Percentiles rank a stretch among this genome's conserved stretches.
These are phyloP conservation scores for Kwoniella dendrophila DNA, from an alignment of 768 basidiomycete species.

Conservation along the genomic window DNA sequence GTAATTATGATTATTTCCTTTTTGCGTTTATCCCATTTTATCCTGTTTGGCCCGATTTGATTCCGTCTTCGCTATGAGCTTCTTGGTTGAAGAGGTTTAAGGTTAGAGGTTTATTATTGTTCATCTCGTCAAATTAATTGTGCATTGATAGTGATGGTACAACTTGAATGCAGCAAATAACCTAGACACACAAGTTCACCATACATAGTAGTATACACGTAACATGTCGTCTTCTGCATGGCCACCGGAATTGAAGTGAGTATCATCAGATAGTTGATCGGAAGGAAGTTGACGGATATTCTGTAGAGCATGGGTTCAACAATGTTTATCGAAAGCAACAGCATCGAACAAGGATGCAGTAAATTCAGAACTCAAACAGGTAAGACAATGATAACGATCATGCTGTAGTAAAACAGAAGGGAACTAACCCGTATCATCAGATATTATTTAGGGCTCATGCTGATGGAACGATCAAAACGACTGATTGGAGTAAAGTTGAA, in stretches of 20 bases:
- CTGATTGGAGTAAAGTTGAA: constrained; percentile 87
- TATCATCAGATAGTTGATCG: too few relatives aligned
- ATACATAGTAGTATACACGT: background rate
- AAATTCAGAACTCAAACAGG: constrained; percentile 85
- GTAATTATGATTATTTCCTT: too few relatives aligned
- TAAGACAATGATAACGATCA: too few relatives aligned
- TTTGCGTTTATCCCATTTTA: too few relatives aligned
- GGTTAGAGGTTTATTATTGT: too few relatives aligned
- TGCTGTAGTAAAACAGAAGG: too few relatives aligned
- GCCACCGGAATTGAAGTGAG: constrained; percentile 40
- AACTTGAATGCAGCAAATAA: too few relatives aligned
- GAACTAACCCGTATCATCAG: constrained; percentile 40
- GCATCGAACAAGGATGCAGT: constrained; percentile 83
- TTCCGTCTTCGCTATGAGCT: background rate
- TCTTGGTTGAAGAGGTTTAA: too few relatives aligned
- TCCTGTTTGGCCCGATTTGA: constrained; percentile 1
- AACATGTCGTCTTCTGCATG: constrained; percentile 32
- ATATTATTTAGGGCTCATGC: constrained; percentile 92
- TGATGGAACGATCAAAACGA: constrained; percentile 82
- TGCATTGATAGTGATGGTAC: too few relatives aligned
- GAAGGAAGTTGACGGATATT: background rate
- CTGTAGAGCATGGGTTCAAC: constrained; percentile 90
- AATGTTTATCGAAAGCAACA: constrained; percentile 87
- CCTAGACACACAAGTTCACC: background rate
- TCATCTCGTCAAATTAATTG: background rate